Percentiles rank a stretch among this genome's conserved stretches.
Evolutionary conservation across 257 asterid genomes (phyloP).

Genomic region (Nicotiana benthamiana): DNA sequence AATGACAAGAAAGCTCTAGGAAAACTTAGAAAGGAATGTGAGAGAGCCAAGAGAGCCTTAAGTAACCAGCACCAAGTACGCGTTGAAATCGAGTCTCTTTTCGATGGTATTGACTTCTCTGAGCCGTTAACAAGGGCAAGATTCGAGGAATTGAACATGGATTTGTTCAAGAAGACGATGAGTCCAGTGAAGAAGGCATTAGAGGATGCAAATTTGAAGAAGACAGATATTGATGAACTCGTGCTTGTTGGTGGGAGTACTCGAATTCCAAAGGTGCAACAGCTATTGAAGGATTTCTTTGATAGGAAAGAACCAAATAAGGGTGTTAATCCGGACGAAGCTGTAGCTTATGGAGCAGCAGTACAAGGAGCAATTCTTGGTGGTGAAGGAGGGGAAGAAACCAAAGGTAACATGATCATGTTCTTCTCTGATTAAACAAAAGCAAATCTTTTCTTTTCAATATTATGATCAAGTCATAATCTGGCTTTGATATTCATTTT

Average conservation of each 20-base stretch:
- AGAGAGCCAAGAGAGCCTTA: constrained; percentile 23
- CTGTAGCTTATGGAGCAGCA: constrained; percentile 28
- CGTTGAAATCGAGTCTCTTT: constrained; percentile 16
- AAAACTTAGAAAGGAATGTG: constrained; percentile 20
- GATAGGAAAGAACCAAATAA: constrained; percentile 24
- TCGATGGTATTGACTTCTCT: constrained; percentile 21
- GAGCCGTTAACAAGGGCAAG: constrained; percentile 21
- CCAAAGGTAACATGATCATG: constrained; percentile 4
- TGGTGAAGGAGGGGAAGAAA: constrained; percentile 14
- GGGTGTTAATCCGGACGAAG: constrained; percentile 25
- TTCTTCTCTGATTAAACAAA: not conserved
- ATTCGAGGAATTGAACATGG: constrained; percentile 22
- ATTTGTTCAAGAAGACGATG: constrained; percentile 23
- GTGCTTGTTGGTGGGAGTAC: constrained; percentile 30
- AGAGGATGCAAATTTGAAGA: constrained; percentile 19
- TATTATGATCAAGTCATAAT: not conserved
- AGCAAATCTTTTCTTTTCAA: not conserved
- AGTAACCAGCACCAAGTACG: constrained; percentile 23
- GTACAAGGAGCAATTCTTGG: constrained; percentile 24
- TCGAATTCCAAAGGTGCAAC: constrained; percentile 28
- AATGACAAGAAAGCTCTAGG: constrained; percentile 20
- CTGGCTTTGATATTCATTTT: not conserved
- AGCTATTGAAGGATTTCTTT: constrained; percentile 27
- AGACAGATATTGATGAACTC: constrained; percentile 18
- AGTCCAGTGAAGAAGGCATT: constrained; percentile 22